Evolutionary conservation across 768 basidiomycete genomes (phyloP), one percentile per base, ranked within the genome.

Genomic region (Coprinopsis cinerea): DNA sequence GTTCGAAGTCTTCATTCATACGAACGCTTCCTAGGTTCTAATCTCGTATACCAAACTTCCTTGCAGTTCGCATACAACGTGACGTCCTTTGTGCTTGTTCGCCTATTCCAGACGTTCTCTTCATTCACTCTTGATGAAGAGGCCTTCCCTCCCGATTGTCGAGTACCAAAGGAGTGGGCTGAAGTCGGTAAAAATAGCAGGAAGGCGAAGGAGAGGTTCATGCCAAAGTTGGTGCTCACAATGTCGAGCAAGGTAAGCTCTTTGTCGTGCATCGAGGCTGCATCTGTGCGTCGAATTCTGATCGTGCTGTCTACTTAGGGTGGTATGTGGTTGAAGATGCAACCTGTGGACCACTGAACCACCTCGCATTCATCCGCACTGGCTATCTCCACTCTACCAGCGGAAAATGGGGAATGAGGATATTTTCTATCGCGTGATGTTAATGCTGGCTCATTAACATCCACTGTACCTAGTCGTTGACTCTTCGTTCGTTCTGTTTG

Each of bases 1-100:
- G 52, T 35, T 3, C 2, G 24, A 22, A 11, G 6, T 43, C 35
- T 22, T 28, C 48, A 23, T 23, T 43, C 42, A 32, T 32, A 32
- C 15, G 7, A 7, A 7, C 11, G 17, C 25, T 9, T 22, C 11
- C 10, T 43, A 11, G 10, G 10, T 22, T 4, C 24, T 17, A 23
- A 10, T 6, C 42, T 22, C 9, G 22, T 1, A 35, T n/a, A n/a
- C 10, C 4, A 2, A 9, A 4, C 24, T 41, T 26, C 6, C 15
- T 20, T 0, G 22, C 28, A 78, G 73, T 76, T 77, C 52, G 77
- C 78, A 18, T 79, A 79, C 58, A 75, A 77, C 55, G 71, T 77
- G 54, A 61, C 69, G 13, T 77, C 75, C 0, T 75, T 75, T 54
- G 66, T 76, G 50, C 59, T 79, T 18, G 66, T 75, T 44, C 67